A percentile compares a stretch with the other conserved stretches of the same genome.
These are phyloP conservation scores for Candida gorgasii DNA, from an alignment of 805 yeast species.

Conservation along the genomic window DNA sequence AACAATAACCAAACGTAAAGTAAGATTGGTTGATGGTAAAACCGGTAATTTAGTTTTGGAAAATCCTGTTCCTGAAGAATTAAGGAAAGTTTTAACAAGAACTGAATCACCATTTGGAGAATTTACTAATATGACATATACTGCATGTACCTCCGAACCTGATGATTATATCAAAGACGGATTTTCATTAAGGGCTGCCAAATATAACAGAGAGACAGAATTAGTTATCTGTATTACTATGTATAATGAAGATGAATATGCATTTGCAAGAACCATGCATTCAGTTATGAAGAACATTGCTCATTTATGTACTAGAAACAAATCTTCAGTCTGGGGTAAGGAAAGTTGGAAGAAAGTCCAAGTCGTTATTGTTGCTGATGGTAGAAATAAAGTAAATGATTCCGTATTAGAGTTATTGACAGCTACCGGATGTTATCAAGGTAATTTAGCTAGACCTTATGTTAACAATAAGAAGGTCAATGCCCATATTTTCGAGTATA, in stretches of 20 bases:
- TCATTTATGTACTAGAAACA: conserved; percentile 76
- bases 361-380: conserved; percentile 89
- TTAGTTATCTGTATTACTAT: conserved; percentile 89
- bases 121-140: conserved; percentile 92
- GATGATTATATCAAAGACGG: conserved; percentile 80
- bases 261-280: conserved; percentile 91
- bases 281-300: conserved; percentile 92
- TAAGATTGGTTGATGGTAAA: conserved; percentile 58
- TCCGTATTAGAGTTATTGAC: conserved; percentile 86
- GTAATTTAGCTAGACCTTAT: conserved; percentile 91
- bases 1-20: conserved; percentile 69
- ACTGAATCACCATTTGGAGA: conserved; percentile 81
- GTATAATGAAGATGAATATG: conserved; percentile 93
- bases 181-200: conserved; percentile 82
- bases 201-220: conserved; percentile 88
- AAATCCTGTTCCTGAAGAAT: conserved; percentile 90
- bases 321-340: conserved; percentile 90
- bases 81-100: conserved; percentile 80
- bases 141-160: conserved; percentile 94
- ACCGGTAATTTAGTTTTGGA: conserved; percentile 86
- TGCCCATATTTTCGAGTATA: conserved; percentile 93
- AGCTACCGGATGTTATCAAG: conserved; percentile 96
- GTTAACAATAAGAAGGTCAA: conserved; percentile 90
- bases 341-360: conserved; percentile 97
- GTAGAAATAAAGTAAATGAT: conserved; percentile 83